Conservation (phyloP, 495 filamentous ascomycete species). For the Xylaria grammica region DNA sequence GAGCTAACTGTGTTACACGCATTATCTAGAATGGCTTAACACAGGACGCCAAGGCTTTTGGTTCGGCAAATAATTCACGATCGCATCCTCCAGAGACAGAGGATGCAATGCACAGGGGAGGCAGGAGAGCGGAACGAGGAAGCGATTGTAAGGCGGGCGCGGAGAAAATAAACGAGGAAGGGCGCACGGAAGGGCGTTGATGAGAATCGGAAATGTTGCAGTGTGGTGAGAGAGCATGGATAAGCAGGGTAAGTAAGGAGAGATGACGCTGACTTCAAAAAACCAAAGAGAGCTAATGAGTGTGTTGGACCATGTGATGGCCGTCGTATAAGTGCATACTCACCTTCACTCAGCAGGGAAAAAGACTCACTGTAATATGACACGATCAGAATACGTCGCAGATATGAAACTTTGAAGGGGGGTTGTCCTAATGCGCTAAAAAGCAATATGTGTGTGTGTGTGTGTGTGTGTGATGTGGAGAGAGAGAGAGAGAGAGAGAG, state of each 20-base stretch:
- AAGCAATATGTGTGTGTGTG: background rate
- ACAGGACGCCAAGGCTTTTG: slow-evolving; percentile 12
- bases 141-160: slow-evolving; percentile 2
- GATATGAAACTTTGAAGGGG: no score
- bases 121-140: background rate
- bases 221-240: slow-evolving; percentile 1
- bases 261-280: background rate
- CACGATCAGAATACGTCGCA: background rate
- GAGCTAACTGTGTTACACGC: background rate
- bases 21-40: background rate
- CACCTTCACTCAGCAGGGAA: no score
- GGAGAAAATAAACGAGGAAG: background rate
- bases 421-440: background rate
- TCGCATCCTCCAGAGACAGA: slow-evolving; percentile 11
- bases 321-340: slow-evolving; percentile 7
- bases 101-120: background rate
- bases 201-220: slow-evolving; percentile 5
- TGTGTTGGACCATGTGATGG: background rate
- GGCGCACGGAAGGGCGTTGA: background rate
- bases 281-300: background rate
- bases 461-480: no score
- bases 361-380: slow-evolving; percentile 7
- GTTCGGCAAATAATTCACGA: slow-evolving; percentile 22
- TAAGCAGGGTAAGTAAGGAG: background rate
- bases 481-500: background rate